Evolutionary conservation across 306 rosid genomes (phyloP).

Genomic region (Malus fusca): DNA sequence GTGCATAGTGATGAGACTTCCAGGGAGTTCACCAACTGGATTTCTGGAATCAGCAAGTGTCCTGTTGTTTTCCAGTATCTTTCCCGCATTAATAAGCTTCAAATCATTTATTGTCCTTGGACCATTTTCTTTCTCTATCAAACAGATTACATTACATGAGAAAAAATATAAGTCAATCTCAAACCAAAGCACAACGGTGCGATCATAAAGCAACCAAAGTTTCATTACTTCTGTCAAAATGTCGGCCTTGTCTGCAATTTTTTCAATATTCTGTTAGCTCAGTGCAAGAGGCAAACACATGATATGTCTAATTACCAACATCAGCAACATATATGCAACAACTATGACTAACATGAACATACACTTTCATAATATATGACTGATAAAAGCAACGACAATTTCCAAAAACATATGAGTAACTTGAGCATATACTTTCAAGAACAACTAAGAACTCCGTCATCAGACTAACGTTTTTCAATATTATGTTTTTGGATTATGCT

Average conservation of each 20-base stretch:
- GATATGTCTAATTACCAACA: background rate
- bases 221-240: background rate
- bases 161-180: background rate
- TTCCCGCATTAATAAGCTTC: slow-evolving; percentile 45
- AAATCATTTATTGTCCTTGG: slow-evolving; percentile 30
- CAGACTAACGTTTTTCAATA: too few relatives aligned
- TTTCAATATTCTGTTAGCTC: background rate
- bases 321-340: background rate
- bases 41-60: slow-evolving; percentile 37
- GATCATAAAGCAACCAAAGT: background rate
- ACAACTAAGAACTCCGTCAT: background rate
- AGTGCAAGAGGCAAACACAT: background rate
- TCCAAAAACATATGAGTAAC: background rate
- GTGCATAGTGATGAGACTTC: slow-evolving; percentile 38
- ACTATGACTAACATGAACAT: background rate
- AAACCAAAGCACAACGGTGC: background rate
- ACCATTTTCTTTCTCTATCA: slow-evolving; percentile 30
- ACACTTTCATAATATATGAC: background rate
- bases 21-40: slow-evolving; percentile 30
- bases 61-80: slow-evolving; percentile 35
- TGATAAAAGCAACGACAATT: background rate
- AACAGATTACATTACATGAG: slow-evolving; percentile 8
- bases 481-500: too few relatives aligned
- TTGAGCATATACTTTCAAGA: background rate
- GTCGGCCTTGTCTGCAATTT: background rate